These are phyloP conservation scores for Tinospora cordifolia DNA, from an alignment of 164 flowering plant species.

Conservation along the genomic window DNA sequence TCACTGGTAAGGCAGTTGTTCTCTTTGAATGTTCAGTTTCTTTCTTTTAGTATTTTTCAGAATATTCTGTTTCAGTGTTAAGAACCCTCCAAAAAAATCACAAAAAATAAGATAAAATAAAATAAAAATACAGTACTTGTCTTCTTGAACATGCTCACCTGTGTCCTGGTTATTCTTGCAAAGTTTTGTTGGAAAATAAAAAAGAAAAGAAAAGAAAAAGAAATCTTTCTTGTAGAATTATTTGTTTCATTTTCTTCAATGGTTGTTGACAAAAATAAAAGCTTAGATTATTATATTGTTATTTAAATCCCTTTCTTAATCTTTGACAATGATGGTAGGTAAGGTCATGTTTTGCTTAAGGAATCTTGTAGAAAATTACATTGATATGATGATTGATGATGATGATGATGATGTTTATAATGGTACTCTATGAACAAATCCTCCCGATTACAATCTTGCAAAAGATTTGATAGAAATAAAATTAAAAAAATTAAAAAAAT, in stretches of 20 bases:
- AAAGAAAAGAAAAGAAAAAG: too few relatives aligned
- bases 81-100: neutral
- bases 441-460: too few relatives aligned
- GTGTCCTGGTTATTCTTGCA: too few relatives aligned
- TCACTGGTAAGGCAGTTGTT: conserved; percentile 2
- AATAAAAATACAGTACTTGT: neutral
- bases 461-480: too few relatives aligned
- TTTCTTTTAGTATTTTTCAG: neutral
- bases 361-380: neutral
- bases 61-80: neutral
- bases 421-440: too few relatives aligned
- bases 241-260: neutral
- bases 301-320: neutral
- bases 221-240: neutral
- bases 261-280: neutral
- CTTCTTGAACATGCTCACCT: neutral
- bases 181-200: too few relatives aligned
- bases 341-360: neutral
- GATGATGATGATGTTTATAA: too few relatives aligned
- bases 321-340: neutral
- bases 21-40: neutral
- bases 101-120: neutral
- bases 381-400: too few relatives aligned
- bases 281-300: neutral
- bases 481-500: too few relatives aligned